A percentile compares a stretch with the other conserved stretches of the same genome.
Conservation (phyloP, 2,329 filamentous ascomycete genomes). For the Paracorniculantispora psalliotae region DNA sequence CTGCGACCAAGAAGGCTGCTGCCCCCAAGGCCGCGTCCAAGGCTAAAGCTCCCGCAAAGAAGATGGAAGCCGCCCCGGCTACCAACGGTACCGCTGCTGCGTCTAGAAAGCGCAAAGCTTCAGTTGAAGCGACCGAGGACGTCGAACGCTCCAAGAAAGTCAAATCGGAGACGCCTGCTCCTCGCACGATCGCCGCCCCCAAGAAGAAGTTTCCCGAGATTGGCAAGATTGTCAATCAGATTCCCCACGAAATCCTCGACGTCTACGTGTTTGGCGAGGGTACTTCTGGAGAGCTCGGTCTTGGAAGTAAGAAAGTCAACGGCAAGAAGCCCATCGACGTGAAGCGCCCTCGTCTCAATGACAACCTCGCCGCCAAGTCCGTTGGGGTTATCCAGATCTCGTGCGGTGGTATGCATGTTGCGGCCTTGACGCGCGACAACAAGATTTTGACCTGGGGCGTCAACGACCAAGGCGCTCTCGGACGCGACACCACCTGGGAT, state of each 20-base stretch:
- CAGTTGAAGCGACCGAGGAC: constrained; percentile 15
- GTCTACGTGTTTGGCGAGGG: constrained; percentile 80
- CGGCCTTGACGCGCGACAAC: constrained; percentile 73
- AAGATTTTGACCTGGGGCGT: constrained; percentile 83
- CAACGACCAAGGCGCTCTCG: constrained; percentile 78
- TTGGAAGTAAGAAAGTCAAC: constrained; percentile 62
- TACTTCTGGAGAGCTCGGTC: constrained; percentile 73
- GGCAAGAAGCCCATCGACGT: constrained; percentile 63
- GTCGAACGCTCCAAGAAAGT: constrained; percentile 23
- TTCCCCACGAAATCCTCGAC: constrained; percentile 60
- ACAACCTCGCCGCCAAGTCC: constrained; percentile 54
- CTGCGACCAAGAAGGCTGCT: background rate
- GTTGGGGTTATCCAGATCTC: constrained; percentile 73
- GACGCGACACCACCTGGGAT: constrained; percentile 66
- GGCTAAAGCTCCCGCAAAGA: constrained; percentile 20
- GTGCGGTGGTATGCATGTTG: constrained; percentile 76
- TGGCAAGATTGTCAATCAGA: constrained; percentile 66
- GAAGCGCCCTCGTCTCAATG: constrained; percentile 78
- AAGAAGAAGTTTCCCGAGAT: constrained; percentile 34
- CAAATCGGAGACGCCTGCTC: constrained; percentile 16
- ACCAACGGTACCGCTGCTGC: constrained; percentile 13
- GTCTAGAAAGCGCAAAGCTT: constrained; percentile 25
- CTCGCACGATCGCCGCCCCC: background rate
- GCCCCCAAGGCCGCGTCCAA: constrained; percentile 13
- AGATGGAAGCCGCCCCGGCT: constrained; percentile 7